Evolutionary conservation across 2,329 filamentous ascomycete species (phyloP).

Genomic region (Monosporascus sp.): DNA sequence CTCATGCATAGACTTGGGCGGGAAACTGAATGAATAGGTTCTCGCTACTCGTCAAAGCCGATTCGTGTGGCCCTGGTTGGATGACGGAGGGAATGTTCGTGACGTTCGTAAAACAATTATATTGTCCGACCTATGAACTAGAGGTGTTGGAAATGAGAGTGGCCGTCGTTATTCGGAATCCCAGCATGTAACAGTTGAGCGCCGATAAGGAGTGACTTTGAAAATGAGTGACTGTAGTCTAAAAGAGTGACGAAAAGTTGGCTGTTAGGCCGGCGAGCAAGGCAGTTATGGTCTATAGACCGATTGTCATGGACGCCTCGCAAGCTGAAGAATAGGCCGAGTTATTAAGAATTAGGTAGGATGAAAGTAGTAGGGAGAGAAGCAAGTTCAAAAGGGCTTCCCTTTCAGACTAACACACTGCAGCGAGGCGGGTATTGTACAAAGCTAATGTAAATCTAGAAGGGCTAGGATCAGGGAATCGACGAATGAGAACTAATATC

Average conservation of each 20-base stretch:
- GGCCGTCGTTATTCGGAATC: background rate
- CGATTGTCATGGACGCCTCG: slow-evolving; percentile 30
- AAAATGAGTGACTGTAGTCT: slow-evolving; percentile 8
- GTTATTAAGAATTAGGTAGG: background rate
- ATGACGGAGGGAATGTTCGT: background rate
- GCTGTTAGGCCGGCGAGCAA: slow-evolving; percentile 49
- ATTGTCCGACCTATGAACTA: background rate
- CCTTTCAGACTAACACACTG: background rate
- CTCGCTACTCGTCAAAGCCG: background rate
- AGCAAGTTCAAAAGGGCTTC: slow-evolving; percentile 4
- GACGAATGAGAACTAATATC: slow-evolving; percentile 26
- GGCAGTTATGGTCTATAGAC: slow-evolving; percentile 32
- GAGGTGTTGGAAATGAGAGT: background rate
- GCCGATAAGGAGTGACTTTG: slow-evolving; percentile 4
- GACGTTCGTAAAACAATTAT: background rate
- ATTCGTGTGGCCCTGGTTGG: background rate
- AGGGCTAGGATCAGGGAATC: slow-evolving; percentile 15
- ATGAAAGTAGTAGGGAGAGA: background rate
- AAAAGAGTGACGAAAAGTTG: slow-evolving; percentile 38
- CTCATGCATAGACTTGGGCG: background rate
- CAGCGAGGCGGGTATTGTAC: background rate
- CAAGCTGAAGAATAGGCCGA: slow-evolving; percentile 1
- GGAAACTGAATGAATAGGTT: background rate
- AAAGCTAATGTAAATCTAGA: slow-evolving; percentile 6
- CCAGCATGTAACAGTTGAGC: slow-evolving; percentile 7